These are phyloP conservation scores for Neurospora intermedia DNA, from an alignment of 495 filamentous ascomycete species.

Conservation along the genomic window DNA sequence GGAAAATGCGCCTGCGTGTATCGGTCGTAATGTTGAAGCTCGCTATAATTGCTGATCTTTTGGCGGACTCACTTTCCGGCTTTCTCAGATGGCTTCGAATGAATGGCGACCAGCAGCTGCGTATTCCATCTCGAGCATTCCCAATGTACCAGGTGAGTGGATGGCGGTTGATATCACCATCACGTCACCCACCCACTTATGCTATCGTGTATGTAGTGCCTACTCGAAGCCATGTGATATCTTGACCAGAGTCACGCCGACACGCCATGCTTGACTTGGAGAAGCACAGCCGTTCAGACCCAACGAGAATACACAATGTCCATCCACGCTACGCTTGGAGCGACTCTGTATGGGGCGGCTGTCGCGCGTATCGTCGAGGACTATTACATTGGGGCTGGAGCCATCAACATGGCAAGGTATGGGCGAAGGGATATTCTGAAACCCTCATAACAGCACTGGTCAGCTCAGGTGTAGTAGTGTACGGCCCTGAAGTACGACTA, in stretches of 20 bases:
- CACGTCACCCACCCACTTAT: constrained; percentile 22
- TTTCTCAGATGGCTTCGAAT: constrained; percentile 15
- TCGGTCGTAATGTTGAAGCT: constrained; percentile 5
- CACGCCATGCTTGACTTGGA: background rate
- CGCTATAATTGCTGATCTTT: background rate
- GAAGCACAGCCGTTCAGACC: constrained; percentile 30
- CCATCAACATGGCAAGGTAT: constrained; percentile 22
- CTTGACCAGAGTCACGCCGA: background rate
- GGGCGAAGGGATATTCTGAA: constrained; percentile 17
- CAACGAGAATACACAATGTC: constrained; percentile 37
- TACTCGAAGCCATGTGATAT: background rate
- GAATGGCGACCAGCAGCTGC: constrained; percentile 50
- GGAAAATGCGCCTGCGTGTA: constrained; percentile 20
- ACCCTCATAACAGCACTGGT: constrained; percentile 13
- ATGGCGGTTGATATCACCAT: constrained; percentile 42
- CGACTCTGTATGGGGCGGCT: constrained; percentile 20
- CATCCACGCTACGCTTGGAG: constrained; percentile 28
- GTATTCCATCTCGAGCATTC: constrained; percentile 37
- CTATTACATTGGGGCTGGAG: constrained; percentile 15
- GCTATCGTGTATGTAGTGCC: constrained; percentile 13
- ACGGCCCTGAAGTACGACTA: constrained; percentile 15
- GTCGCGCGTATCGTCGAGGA: constrained; percentile 34
- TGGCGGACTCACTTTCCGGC: background rate
- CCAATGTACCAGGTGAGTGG: constrained; percentile 42
- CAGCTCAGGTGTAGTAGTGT: constrained; percentile 12